Base-by-base conservation (phyloP, 495 filamentous ascomycete genomes). In the Penicillium mononematosum region DNA sequence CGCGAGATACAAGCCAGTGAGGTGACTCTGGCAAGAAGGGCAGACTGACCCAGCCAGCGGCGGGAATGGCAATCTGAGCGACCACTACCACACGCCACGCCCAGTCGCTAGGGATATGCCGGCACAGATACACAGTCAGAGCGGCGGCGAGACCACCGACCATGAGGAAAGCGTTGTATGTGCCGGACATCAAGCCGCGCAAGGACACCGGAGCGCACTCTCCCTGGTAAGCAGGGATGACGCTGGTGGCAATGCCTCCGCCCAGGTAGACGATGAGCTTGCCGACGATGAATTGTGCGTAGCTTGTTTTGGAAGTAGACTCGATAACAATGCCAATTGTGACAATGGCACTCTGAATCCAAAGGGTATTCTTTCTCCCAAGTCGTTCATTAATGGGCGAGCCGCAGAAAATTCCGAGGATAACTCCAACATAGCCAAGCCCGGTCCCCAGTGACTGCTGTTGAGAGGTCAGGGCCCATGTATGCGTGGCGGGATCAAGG, bases 11-110 rank as follows among this genome's bases (percentile, higher is more conserved):
- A 36, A 87, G 73, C 81, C 83, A 87, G 34, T 83, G 77, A 0
- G 84, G 84, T 11, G 79, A 81, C 60, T 87, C 84, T 11, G 84
- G 83, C 45, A 87, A 76, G 68, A 85, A 84, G 64, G 81, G 73
- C 1, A 85, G 54, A 22, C 69, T 73, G 44, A 80, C 59, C n/a
- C 71, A 54, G 41, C 84, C 53, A 60, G 84, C 64, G 14, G 68
- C 65, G 0, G 82, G 83, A 2, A 84, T 67, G 42, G 84, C n/a
- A 14, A 59, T 34, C 22, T 55, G 56, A 25, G 16, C 27, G 8
- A 53, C 34, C 11, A 62, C 48, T 16, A 62, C 60, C 14, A 44
- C 47, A 20, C 47, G 39, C 45, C 38, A 53, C 4, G 50, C 25
- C 41, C 41, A 52, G 41, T 51, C 19, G 25, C 5, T 22, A 11